Evolutionary conservation across 2,329 filamentous ascomycete species (phyloP).

Genomic region (Ascochyta clinopodiicola): DNA sequence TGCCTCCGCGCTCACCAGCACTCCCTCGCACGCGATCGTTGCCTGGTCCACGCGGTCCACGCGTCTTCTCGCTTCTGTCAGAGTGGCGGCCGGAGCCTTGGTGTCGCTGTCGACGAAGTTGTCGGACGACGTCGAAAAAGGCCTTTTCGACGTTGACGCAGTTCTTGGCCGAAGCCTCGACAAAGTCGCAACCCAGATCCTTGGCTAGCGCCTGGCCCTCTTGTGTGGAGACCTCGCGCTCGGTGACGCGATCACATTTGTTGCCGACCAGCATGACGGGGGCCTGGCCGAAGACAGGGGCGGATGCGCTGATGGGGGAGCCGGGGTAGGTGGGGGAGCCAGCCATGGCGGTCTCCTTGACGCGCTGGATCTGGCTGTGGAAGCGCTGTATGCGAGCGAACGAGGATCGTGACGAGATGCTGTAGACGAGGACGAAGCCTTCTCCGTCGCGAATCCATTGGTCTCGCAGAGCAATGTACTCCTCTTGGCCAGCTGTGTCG

Average conservation of each 20-base stretch:
- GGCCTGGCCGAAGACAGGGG: conserved; percentile 66
- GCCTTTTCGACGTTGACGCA: conserved; percentile 98
- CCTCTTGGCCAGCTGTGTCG: conserved; percentile 97
- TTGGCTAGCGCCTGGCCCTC: conserved; percentile 91
- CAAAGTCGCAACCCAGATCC: conserved; percentile 93
- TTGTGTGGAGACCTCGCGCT: conserved; percentile 94
- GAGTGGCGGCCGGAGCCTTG: conserved; percentile 32
- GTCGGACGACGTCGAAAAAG: conserved; percentile 95
- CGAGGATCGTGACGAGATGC: conserved; percentile 94
- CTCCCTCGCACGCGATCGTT: conserved; percentile 27
- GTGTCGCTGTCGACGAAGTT: conserved; percentile 83
- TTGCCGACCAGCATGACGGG: conserved; percentile 99
- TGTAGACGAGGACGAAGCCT: conserved; percentile 97
- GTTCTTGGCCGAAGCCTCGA: conserved; percentile 96
- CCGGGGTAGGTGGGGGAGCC: conserved; percentile 79
- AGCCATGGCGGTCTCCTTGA: conserved; percentile 83
- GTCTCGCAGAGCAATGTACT: conserved; percentile 94
- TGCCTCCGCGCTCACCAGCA: conserved; percentile 25
- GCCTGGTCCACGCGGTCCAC: conserved; percentile 19
- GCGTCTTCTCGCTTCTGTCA: conserved; percentile 22
- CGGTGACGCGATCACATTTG: conserved; percentile 95
- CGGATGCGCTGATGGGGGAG: conserved; percentile 68
- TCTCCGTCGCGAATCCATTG: conserved; percentile 99
- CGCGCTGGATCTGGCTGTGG: conserved; percentile 94
- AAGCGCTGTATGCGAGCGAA: conserved; percentile 95